Evolutionary conservation across 176 grass and related monocot species (phyloP), one percentile per base, ranked within the genome.

Genomic region (Zoysia japonica): DNA sequence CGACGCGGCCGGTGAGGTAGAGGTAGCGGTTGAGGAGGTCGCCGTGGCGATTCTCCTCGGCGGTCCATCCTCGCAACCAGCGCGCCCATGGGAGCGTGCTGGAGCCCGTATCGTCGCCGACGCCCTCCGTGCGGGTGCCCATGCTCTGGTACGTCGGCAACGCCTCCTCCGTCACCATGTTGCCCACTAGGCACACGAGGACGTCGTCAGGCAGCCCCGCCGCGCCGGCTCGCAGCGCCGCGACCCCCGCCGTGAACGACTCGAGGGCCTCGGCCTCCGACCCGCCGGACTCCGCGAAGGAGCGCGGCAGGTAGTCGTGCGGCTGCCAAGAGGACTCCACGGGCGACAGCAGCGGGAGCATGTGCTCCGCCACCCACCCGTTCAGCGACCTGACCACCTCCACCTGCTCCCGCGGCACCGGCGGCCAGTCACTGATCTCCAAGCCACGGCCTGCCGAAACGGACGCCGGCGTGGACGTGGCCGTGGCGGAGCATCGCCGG

Each of bases 241-340:
- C 75, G 13, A 84, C 38, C 7, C 6, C 78, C 20, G 45, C 78
- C 65, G 15, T 11, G 85, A 81, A 87, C 19, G 72, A 62, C 4
- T 14, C 20, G 9, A 61, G 15, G 2, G 37, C 55, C 41, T 71
- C 57, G 10, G 40, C 46, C 36, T 47, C 72, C 1, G 19, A 17
- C 20, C 2, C 9, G n/a, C 49, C 41, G 62, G 72, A 19, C 41
- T 40, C 4, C 10, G 68, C 19, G 6, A 42, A 8, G 12, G 84
- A 81, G 71, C 54, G 67, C 44, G 86, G 86, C 51, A 88, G 81
- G 75, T 61, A 79, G 75, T 88, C 86, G 75, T 88, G 75, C 19
- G 86, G 86, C 81, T 88, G 86, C 86, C 86, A 88, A 15, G 86
- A 39, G n/a, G 80, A 38, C 8, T 84, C 86, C 75, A 88, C 81